Base-by-base conservation (phyloP, 2,329 filamentous ascomycete genomes). In the Lachnellula occidentalis region DNA sequence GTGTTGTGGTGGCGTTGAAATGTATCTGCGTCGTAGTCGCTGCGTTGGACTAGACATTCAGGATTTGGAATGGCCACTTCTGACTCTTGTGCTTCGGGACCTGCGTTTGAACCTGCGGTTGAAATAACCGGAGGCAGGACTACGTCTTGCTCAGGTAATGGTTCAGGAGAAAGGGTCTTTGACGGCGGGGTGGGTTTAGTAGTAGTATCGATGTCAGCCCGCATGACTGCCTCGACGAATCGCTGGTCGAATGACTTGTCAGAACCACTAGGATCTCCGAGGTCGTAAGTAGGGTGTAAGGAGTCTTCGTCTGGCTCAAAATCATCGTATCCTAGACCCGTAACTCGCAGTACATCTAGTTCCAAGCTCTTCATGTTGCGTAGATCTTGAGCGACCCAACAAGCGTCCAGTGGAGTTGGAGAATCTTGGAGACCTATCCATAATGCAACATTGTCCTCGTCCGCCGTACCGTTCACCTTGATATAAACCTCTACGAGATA, bases 311-410 rank as follows among this genome's bases (percentile, higher is more conserved):
- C 49, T 1, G 61, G 58, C 24, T 63, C 56, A 45, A 62, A 67
- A 47, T 67, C 66, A 58, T 69, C 66, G 49, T 70, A 70, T 52
- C 66, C 66, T n/a, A 70, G 55, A 8, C 61, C 62, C 1, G 65
- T 68, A 9, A 62, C 68, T 49, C 66, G 49, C 6, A 70, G 52
- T 19, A 69, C 53, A 14, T 61, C 54, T 8, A 70, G 51, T 9
- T 64, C 58, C 17, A 70, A 54, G 9, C 48, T 57, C 34, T 58
- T 45, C 39, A 66, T 63, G 7, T 61, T 54, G 5, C 62, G 58
- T 11, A 70, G 39, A 11, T 62, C 60, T 34, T 64, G 58, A 15
- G 67, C 67, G 21, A 70, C 31, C 67, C 68, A 69, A 31, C 45
- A 57, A 34, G 46, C 54, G 19, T 52, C 47, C 11, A 58, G 48